Base-by-base conservation (phyloP, 1,284 basidiomycete genomes). In the Cryptococcus sp. region DNA sequence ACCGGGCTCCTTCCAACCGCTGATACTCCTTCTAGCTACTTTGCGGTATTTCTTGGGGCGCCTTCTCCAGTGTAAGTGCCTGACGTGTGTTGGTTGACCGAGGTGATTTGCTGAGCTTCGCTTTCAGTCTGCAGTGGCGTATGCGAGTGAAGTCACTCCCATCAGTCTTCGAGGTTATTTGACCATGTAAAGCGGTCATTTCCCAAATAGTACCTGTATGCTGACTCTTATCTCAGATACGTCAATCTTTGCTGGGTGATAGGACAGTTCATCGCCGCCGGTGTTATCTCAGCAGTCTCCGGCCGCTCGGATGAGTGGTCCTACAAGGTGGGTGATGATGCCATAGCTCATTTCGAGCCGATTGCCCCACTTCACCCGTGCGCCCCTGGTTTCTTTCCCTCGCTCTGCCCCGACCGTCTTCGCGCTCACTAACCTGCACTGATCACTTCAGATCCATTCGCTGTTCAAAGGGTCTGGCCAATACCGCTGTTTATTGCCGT, bases 211-310 rank as follows among this genome's bases (percentile, higher is more conserved):
- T 43, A n/a, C 17, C 4, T 15, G 20, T 20, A 5, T 4, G 41
- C 13, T n/a, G 41, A 17, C 17, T 43, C 20, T 17, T 13, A 5
- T 5, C 17, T 13, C 41, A 65, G 57, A 19, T 67, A 63, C 56
- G 77, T 81, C 61, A 80, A 81, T 67, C 68, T 80, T 34, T 81
- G 80, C 69, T 82, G 80, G 80, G 80, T 75, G 37, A 68, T 78
- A 41, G 78, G 78, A 13, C 64, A 66, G 47, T 52, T 63, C 20
- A 58, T 60, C 46, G 55, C 52, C 20, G 55, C 55, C 1, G 62
- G 62, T 44, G 55, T 63, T 20, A 46, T 58, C 20, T 29, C 49
- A 48, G 64, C 49, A 15, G 26, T 57, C 7, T 10, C 20, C 15
- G 25, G 16, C 6, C 22, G 51, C 3, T 57, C 54, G n/a, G 57